Percentiles rank a stretch among this genome's conserved stretches.
Conservation (phyloP, 441 rosid genomes). For the Corymbia calophylla region DNA sequence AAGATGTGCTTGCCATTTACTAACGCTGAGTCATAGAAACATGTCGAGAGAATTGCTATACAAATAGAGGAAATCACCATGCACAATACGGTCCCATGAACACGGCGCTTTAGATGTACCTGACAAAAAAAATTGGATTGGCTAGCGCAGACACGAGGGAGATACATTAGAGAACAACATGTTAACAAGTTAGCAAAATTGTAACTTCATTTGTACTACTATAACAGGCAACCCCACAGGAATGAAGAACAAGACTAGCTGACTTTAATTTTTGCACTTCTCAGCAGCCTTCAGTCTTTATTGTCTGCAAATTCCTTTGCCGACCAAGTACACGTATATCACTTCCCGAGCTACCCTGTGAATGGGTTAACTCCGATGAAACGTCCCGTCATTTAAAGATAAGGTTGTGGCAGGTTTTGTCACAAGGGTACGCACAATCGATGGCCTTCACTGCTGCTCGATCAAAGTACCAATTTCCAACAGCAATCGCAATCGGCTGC, state of each 20-base stretch:
- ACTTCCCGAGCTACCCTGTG: not conserved
- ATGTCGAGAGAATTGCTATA: not conserved
- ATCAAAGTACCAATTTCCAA: constrained; percentile 98
- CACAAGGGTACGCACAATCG: constrained; percentile 91
- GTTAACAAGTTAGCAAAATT: not conserved
- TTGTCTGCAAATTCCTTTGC: not conserved
- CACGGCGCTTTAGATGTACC: not conserved
- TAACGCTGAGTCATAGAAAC: not conserved
- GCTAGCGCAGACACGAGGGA: not conserved
- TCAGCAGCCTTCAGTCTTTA: not conserved
- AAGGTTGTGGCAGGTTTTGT: constrained; percentile 82
- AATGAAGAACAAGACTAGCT: not conserved
- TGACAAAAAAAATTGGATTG: not conserved
- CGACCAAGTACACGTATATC: not conserved
- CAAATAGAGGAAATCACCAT: not conserved
- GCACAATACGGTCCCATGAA: not conserved
- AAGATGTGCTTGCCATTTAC: not conserved
- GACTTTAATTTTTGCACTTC: not conserved
- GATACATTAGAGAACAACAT: not conserved
- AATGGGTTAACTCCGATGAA: not conserved
- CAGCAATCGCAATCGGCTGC: constrained; percentile 90
- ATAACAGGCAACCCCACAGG: not conserved
- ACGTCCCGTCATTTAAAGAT: constrained; percentile 35
- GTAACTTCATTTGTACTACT: not conserved
- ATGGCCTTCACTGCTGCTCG: constrained; percentile 54